These are phyloP conservation scores for Puccinia hordei DNA, from an alignment of 1,284 basidiomycete genomes.

Conservation along the genomic window DNA sequence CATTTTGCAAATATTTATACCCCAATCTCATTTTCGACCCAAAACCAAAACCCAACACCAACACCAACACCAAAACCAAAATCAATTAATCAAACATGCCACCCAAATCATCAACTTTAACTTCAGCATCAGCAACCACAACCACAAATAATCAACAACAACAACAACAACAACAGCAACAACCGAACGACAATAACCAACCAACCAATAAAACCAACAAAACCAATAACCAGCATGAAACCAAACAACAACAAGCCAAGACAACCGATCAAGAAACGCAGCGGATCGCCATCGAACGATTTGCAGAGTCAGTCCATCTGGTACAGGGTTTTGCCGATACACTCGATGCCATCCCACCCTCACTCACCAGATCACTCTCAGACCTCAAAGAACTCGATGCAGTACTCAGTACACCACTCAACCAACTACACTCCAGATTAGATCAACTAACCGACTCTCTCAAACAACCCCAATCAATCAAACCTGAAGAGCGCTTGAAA, in stretches of 20 bases:
- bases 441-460: constrained; percentile 59
- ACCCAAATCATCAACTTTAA: not conserved
- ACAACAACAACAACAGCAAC: not conserved
- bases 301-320: constrained; percentile 48
- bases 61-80: not conserved
- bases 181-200: not conserved
- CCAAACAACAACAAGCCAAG: not conserved
- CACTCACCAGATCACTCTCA: constrained; percentile 88
- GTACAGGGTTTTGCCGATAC: constrained; percentile 59
- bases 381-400: constrained; percentile 98
- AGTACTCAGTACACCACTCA: constrained; percentile 71
- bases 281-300: constrained; percentile 12
- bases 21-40: no score
- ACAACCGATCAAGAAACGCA: not conserved
- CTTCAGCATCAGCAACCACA: not conserved
- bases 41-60: no score
- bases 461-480: constrained; percentile 64
- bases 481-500: constrained; percentile 77
- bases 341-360: constrained; percentile 88
- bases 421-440: constrained; percentile 64
- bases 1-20: no score
- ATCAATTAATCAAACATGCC: not conserved
- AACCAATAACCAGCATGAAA: not conserved
- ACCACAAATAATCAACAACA: not conserved
- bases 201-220: not conserved